Evolutionary conservation across 2,329 filamentous ascomycete species (phyloP).

Genomic region (Cladosporium sp.): DNA sequence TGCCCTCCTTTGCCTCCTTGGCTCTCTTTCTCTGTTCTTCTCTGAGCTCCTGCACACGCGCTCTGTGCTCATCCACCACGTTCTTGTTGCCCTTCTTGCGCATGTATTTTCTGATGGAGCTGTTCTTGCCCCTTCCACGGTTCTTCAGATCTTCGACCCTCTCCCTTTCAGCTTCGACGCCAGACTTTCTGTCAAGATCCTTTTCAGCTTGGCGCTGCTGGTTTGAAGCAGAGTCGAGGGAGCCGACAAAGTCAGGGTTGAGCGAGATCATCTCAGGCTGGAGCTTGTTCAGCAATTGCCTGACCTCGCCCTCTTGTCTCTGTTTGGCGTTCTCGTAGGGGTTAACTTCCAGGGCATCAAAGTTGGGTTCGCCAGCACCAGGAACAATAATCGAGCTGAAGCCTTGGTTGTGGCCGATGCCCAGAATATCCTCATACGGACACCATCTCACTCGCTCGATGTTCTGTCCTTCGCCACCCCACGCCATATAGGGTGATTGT

Average conservation of each 20-base stretch:
- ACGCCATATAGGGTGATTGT: conserved; percentile 84
- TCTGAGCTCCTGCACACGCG: conserved; percentile 78
- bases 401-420: conserved; percentile 74
- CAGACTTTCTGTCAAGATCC: conserved; percentile 65
- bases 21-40: conserved; percentile 61
- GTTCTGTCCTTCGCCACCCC: conserved; percentile 76
- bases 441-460: conserved; percentile 86
- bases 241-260: conserved; percentile 86
- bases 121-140: conserved; percentile 81
- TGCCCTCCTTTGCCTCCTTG: conserved; percentile 59
- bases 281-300: conserved; percentile 84
- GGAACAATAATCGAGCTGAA: conserved; percentile 89
- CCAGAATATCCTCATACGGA: conserved; percentile 88
- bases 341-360: conserved; percentile 86
- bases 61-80: conserved; percentile 88
- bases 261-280: conserved; percentile 95
- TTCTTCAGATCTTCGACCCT: conserved; percentile 60
- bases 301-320: conserved; percentile 87
- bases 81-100: conserved; percentile 90
- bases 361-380: conserved; percentile 94
- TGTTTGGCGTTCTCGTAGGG: conserved; percentile 92
- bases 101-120: conserved; percentile 77
- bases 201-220: conserved; percentile 70
- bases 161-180: conserved; percentile 43
- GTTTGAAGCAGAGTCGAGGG: conserved; percentile 73